phyloP scores from a whole-genome alignment of 768 basidiomycete species.

The Fistulinella prunicolor region DNA sequence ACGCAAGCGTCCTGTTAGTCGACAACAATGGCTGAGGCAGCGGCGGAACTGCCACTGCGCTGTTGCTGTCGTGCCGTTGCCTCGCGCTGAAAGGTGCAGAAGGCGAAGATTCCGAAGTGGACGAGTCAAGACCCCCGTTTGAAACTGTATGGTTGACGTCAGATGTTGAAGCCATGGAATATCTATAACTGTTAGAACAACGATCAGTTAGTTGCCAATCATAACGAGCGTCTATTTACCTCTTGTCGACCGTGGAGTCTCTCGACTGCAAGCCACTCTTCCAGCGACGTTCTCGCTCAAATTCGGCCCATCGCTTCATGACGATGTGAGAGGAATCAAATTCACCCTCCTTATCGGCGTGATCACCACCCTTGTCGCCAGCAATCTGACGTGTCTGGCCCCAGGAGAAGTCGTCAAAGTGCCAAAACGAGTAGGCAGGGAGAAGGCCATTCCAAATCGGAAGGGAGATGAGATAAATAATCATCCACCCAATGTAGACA shows the following conservation, averaged over 20 bases:
- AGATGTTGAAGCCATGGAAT: constrained; percentile 75
- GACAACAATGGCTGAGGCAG: constrained; percentile 45
- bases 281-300: constrained; percentile 94
- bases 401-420: constrained; percentile 98
- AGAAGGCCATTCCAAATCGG: constrained; percentile 98
- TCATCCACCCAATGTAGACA: constrained; percentile 96
- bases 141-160: constrained; percentile 62
- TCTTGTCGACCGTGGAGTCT: constrained; percentile 69
- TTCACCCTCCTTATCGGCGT: constrained; percentile 94
- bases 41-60: constrained; percentile 71
- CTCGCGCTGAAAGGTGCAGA: constrained; percentile 40
- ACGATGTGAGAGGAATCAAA: constrained; percentile 96
- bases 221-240: constrained; percentile 41
- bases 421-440: constrained; percentile 97
- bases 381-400: constrained; percentile 86
- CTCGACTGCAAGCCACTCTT: constrained; percentile 82
- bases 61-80: constrained; percentile 64
- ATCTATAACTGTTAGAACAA: constrained; percentile 48
- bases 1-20: constrained; percentile 50
- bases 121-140: constrained; percentile 51
- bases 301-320: constrained; percentile 99
- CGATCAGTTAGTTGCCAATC: constrained; percentile 14
- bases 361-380: constrained; percentile 68
- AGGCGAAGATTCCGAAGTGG: constrained; percentile 57
- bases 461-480: constrained; percentile 87